Evolutionary conservation across 2,329 filamentous ascomycete species (phyloP), one percentile per base, ranked within the genome.

Genomic region (Colletotrichum plurivorum): DNA sequence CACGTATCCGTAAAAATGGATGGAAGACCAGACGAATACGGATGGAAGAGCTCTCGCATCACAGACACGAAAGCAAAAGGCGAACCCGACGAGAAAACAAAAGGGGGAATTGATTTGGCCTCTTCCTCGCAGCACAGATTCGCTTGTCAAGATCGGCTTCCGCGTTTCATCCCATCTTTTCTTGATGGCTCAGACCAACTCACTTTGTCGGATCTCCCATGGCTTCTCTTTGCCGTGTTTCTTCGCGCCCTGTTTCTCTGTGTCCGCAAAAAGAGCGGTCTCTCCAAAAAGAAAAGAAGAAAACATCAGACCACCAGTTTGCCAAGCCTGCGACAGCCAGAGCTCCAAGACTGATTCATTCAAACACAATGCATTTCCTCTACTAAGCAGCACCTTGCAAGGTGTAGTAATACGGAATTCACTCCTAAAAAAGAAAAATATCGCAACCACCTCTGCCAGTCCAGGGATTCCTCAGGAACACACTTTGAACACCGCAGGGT

Each of bases 251-350:
- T 5, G 22, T 22, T 22, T 22, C 22, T 7, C 27, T 31, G 9
- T 36, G 31, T 31, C 27, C 27, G 27, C 27, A 9, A 31, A 36
- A 36, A 18, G 15, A 18, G 45, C 18, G 18, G 45, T 20, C n/a
- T 49, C 46, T 49, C 20, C 3, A n/a, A 22, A 22, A 13, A 5
- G 12, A 7, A 20, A 20, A 10, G 3, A 25, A 13, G 18, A 20
- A 22, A 57, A 52, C 46, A 61, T 61, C 66, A 69, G 66, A 61
- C 55, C 67, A 69, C 62, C 41, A 51, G 51, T 46, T 67, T 61
- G 48, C 55, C 65, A 68, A 59, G 60, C 25, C 20, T 52, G 27
- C 41, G 49, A 31, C 25, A 16, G 20, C 55, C 15, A 59, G 20
- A 55, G 63, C 48, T 27, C 31, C 31, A 46, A 46, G 27, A 15